These are phyloP conservation scores for Xanthoparmelia taractica DNA, from an alignment of 495 filamentous ascomycete genomes.

Conservation along the genomic window DNA sequence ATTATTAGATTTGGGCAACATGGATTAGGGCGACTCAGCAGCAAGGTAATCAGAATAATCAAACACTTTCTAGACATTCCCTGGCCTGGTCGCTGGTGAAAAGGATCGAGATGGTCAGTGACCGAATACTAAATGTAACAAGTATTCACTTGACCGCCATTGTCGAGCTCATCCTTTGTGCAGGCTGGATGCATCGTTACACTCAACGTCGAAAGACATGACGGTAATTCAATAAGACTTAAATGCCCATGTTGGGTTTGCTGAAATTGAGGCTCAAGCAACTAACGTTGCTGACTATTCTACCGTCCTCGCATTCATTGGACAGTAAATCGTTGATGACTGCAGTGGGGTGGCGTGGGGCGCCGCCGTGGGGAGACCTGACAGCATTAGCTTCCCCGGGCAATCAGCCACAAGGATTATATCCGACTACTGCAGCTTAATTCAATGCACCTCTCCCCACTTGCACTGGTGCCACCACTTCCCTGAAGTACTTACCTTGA, in stretches of 20 bases:
- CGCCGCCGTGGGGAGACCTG: background rate
- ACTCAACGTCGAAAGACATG: too few species aligned
- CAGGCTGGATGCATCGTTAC: background rate
- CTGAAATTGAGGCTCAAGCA: slow-evolving; percentile 1
- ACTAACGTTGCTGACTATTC: background rate
- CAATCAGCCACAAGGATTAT: slow-evolving; percentile 3
- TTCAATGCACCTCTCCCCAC: background rate
- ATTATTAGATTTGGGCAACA: background rate
- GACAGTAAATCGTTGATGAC: background rate
- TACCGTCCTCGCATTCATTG: background rate
- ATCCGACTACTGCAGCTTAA: background rate
- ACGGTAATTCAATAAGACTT: background rate
- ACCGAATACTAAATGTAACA: background rate
- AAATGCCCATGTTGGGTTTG: background rate
- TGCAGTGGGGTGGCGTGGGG: background rate
- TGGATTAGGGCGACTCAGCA: too few species aligned
- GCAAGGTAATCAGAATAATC: too few species aligned
- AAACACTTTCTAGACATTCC: too few species aligned
- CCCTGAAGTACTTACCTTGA: too few species aligned
- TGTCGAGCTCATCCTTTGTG: background rate
- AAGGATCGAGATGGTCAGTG: too few species aligned
- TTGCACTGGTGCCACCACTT: too few species aligned
- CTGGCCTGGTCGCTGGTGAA: too few species aligned
- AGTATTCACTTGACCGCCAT: background rate
- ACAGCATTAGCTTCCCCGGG: slow-evolving; percentile 3